Base-by-base conservation (phyloP, 176 grass and related monocot genomes). In the Miscanthus lutarioriparius region DNA sequence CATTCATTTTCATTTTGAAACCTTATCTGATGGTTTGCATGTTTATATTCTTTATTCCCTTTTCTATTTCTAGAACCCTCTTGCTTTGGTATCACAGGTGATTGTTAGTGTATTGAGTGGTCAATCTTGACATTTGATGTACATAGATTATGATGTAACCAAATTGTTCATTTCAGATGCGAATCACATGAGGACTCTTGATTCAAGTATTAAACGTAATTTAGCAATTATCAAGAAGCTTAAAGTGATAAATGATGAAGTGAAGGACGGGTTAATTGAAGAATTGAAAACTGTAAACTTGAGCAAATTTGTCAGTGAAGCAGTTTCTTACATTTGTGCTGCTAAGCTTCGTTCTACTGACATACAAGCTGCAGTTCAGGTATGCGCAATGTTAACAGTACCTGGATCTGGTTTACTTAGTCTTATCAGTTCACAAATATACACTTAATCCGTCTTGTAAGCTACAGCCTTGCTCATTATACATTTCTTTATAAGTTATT, bases 221-320 rank as follows among this genome's bases (percentile, higher is more conserved):
- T 94, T 90, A 77, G 54, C 96, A 45, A 90, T 99, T 56, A 96
- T 94, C 78, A 99, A 92, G 86, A 99, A 99, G 70, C 88, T 99
- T 67, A 99, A 96, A 86, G 87, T 79, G 54, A 96, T 99, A 89
- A 96, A 88, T 76, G 96, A 99, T 70, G 96, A 99, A 58, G 91
- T 89, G 73, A 91, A 89, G 72, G 96, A 99, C 26, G 69, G 74
- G 4, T 76, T 99, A 80, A 91, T 99, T 70, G 96, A 99, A 69
- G 96, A 96, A 25, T 48, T 99, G 75, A 99, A 93, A 96, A 86
- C 86, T 89, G 96, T 99, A 27, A 99, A 99, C 80, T 87, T 99
- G 70, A 99, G 93, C 75, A 99, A 99, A 88, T 99, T 99, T 91
- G 93, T 99, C 70, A 99, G 96, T 13, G 96, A 99, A 88, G 96